Evolutionary conservation across 2,329 filamentous ascomycete species (phyloP).

Genomic region (Salinomyces thailandicus): DNA sequence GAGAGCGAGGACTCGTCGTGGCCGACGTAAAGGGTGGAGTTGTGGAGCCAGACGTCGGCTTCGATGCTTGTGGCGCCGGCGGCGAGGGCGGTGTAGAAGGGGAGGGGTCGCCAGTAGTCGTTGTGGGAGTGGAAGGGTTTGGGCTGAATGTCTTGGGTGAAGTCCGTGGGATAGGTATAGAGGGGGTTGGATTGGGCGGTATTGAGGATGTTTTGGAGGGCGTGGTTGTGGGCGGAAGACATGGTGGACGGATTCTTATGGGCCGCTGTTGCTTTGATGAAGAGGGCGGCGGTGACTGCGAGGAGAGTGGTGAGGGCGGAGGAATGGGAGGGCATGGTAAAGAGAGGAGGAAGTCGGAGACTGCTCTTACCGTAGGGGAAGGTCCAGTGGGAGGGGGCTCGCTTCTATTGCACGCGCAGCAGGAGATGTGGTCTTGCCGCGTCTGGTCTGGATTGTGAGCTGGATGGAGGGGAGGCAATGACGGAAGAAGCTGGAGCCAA

Average conservation of each 20-base stretch:
- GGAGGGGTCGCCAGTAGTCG: conserved; percentile 43
- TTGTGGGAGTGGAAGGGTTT: conserved; percentile 49
- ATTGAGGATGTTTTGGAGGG: conserved; percentile 46
- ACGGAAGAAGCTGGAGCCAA: too few relatives aligned
- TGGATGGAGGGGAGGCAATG: too few relatives aligned
- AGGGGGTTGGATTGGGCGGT: conserved; percentile 43
- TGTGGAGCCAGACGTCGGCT: conserved; percentile 51
- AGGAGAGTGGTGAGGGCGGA: too few relatives aligned
- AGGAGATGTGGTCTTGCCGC: too few relatives aligned
- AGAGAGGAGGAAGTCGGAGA: too few relatives aligned
- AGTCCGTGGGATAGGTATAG: conserved; percentile 51
- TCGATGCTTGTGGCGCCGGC: conserved; percentile 49
- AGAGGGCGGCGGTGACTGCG: too few relatives aligned
- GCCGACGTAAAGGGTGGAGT: conserved; percentile 47
- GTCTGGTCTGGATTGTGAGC: too few relatives aligned
- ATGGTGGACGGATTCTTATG: conserved; percentile 31
- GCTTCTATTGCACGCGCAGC: too few relatives aligned
- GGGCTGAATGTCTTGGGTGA: conserved; percentile 50
- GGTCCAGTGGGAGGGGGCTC: too few relatives aligned
- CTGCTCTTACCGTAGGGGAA: too few relatives aligned
- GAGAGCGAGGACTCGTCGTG: conserved; percentile 46
- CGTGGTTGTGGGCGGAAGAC: conserved; percentile 26
- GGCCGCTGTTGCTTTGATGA: too few relatives aligned
- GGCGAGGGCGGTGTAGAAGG: conserved; percentile 43
- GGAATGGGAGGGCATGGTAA: too few relatives aligned